Base-by-base conservation (phyloP, 768 basidiomycete species). In the Hypholoma fasciculare region DNA sequence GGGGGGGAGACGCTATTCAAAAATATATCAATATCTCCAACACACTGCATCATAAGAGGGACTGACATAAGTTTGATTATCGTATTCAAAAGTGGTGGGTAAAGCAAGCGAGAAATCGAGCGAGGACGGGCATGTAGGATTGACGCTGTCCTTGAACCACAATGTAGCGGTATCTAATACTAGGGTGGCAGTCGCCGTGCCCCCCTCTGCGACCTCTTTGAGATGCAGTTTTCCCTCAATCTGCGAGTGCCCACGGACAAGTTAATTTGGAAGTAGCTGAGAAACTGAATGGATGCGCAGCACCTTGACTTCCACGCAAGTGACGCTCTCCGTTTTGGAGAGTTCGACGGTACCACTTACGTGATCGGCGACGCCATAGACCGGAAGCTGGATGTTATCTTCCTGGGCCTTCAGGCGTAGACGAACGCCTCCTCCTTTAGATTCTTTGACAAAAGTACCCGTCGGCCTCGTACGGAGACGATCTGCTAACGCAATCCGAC, bases 121-220 rank as follows among this genome's bases (percentile, higher is more conserved):
- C 2, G 74, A 75, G 7, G 68, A 56, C 1, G 90, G 87, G 64
- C 88, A 91, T 3, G 71, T 68, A 6, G 66, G 44, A 52, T 74
- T 74, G 27, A 60, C 67, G 39, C 70, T 61, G 57, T 80, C 78
- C 64, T 80, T 86, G 56, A 73, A 74, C 88, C 88, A 92, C 19
- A 92, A 75, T 17, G 81, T 67, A 23, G 72, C 69, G 8, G 77
- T 81, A 58, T 80, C 79, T 44, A 83, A 71, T 63, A 82, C 86
- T 2, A 90, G 63, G 42, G 74, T 81, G 26, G 75, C 75, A 19
- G 78, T 76, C 19, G 80, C 75, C 7, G 79, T 76, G 12, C 90
- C 90, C n/a, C 84, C 85, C 59, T 84, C 89, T 3, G 82, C 88
- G 20, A 88, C 76, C 66, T 90, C 88, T 57, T 82, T 80, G 46